Conservation (phyloP, 495 filamentous ascomycete species). For the Talaromyces trachyspermus region DNA sequence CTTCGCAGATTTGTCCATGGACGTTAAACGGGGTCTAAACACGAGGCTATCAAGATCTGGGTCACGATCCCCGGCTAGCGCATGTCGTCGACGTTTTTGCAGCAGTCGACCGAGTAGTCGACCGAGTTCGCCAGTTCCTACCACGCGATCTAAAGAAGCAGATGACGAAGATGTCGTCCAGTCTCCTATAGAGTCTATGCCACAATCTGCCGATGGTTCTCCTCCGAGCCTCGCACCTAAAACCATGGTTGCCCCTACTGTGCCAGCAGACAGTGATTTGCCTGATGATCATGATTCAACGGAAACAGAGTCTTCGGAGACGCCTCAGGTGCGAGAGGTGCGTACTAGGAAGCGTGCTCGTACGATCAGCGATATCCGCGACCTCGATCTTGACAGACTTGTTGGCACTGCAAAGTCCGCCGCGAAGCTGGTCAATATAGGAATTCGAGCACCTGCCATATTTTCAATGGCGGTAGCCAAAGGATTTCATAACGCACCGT, state of each 20-base stretch:
- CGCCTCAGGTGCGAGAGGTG: not conserved
- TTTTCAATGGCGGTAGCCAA: constrained; percentile 69
- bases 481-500: constrained; percentile 81
- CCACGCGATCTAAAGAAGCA: not conserved
- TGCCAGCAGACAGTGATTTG: not conserved
- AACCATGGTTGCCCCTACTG: not conserved
- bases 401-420: constrained; percentile 56
- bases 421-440: constrained; percentile 58
- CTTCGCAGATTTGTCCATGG: constrained; percentile 71
- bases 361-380: not conserved
- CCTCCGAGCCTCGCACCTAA: not conserved
- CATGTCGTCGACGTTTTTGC: not conserved
- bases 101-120: not conserved
- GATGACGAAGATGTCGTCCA: not conserved
- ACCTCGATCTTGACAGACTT: constrained; percentile 44
- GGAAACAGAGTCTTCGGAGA: not conserved
- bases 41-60: not conserved
- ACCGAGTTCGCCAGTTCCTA: not conserved
- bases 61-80: not conserved
- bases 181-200: not conserved
- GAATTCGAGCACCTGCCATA: constrained; percentile 73
- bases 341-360: constrained; percentile 1
- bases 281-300: not conserved
- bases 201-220: not conserved
- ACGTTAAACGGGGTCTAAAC: constrained; percentile 4